Percentiles rank a stretch among this genome's conserved stretches.
Evolutionary conservation across 345 rosid species (phyloP).

Genomic region (Eucalyptus albens): DNA sequence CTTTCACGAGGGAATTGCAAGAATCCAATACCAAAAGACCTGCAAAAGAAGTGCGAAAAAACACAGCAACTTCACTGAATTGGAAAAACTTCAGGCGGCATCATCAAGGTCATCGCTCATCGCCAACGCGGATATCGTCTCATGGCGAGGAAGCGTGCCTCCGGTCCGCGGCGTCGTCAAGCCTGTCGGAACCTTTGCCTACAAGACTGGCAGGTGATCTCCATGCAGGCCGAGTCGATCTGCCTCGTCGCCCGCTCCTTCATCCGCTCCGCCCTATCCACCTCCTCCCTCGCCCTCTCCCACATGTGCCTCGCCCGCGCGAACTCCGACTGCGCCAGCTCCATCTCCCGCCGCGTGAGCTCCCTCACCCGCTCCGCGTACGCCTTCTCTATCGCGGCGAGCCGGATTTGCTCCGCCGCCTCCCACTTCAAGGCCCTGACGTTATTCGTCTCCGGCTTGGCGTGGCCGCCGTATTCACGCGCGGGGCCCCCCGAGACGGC

Average conservation of each 20-base stretch:
- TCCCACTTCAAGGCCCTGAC: slow-evolving; percentile 82
- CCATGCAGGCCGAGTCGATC: slow-evolving; percentile 71
- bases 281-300: slow-evolving; percentile 84
- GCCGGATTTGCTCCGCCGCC: slow-evolving; percentile 79
- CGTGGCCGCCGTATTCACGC: slow-evolving; percentile 3
- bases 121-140: background rate
- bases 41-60: background rate
- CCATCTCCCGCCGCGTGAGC: slow-evolving; percentile 84
- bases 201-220: slow-evolving; percentile 98
- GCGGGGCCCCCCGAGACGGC: slow-evolving; percentile 6
- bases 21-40: background rate
- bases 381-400: slow-evolving; percentile 79
- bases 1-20: background rate
- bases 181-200: slow-evolving; percentile 75
- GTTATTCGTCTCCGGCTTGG: slow-evolving; percentile 2
- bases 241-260: slow-evolving; percentile 61
- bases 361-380: slow-evolving; percentile 95
- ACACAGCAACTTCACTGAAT: background rate
- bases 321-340: slow-evolving; percentile 87
- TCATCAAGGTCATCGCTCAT: background rate
- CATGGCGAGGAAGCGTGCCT: background rate
- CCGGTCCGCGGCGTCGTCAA: background rate
- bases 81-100: background rate
- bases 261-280: slow-evolving; percentile 70
- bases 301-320: slow-evolving; percentile 75